phyloP scores from a whole-genome alignment of 495 filamentous ascomycete genomes.

The Penicillium dipodomyicola region DNA sequence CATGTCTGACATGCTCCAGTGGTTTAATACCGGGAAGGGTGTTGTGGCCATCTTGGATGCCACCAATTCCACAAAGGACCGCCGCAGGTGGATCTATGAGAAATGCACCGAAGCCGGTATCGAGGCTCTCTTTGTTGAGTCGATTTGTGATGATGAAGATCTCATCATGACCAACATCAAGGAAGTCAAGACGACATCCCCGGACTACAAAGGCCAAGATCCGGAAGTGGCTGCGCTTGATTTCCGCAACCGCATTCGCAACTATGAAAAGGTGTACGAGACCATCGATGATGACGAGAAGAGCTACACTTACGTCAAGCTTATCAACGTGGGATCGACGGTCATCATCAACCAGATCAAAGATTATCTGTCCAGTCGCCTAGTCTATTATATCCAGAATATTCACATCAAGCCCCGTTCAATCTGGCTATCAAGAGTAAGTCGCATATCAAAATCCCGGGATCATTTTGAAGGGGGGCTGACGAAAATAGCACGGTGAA shows the following conservation, averaged over 20 bases:
- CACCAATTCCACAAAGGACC: conserved; percentile 85
- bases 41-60: conserved; percentile 91
- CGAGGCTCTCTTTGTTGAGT: conserved; percentile 93
- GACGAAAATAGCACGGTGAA: conserved; percentile 73
- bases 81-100: conserved; percentile 90
- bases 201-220: conserved; percentile 92
- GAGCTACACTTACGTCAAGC: conserved; percentile 86
- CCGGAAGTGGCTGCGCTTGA: conserved; percentile 85
- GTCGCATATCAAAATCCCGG: conserved; percentile 25
- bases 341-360: conserved; percentile 97
- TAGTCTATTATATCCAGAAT: conserved; percentile 98
- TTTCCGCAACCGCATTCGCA: conserved; percentile 89
- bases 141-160: conserved; percentile 90
- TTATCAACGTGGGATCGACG: conserved; percentile 92
- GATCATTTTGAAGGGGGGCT: neutral
- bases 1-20: conserved; percentile 84
- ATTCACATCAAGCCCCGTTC: conserved; percentile 95
- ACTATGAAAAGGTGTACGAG: conserved; percentile 95
- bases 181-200: conserved; percentile 94
- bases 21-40: conserved; percentile 72
- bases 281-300: conserved; percentile 84
- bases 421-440: conserved; percentile 93
- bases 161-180: conserved; percentile 96
- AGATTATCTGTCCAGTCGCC: conserved; percentile 91
- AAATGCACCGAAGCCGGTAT: conserved; percentile 67